Conservation (phyloP, 495 filamentous ascomycete genomes). For the Recurvomyces mirabilis region DNA sequence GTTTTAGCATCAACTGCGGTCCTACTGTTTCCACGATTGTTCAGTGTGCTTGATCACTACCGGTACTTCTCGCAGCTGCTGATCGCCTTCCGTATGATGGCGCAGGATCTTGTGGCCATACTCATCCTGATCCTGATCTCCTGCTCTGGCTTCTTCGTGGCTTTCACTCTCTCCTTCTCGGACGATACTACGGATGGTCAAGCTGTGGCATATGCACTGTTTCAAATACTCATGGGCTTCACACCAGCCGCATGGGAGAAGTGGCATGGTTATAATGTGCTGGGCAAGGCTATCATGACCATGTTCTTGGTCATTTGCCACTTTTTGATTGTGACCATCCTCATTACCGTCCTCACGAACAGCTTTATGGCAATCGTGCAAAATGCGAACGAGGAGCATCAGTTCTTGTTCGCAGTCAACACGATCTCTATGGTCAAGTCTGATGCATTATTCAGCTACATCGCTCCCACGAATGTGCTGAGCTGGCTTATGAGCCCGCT, state of each 20-base stretch:
- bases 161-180: slow-evolving; percentile 72
- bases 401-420: slow-evolving; percentile 89
- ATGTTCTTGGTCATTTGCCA: slow-evolving; percentile 87
- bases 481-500: slow-evolving; percentile 77
- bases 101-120: slow-evolving; percentile 71
- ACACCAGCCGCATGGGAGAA: slow-evolving; percentile 61
- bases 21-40: slow-evolving; percentile 77
- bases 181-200: slow-evolving; percentile 49
- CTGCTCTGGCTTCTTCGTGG: slow-evolving; percentile 89
- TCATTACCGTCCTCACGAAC: slow-evolving; percentile 87
- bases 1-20: slow-evolving; percentile 81
- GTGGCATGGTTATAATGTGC: slow-evolving; percentile 66
- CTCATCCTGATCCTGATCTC: slow-evolving; percentile 70
- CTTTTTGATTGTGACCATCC: slow-evolving; percentile 84
- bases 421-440: slow-evolving; percentile 95
- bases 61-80: slow-evolving; percentile 89
- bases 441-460: slow-evolving; percentile 82
- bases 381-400: slow-evolving; percentile 85
- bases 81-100: slow-evolving; percentile 88
- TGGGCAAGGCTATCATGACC: slow-evolving; percentile 63
- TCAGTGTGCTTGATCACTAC: slow-evolving; percentile 85
- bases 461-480: slow-evolving; percentile 78
- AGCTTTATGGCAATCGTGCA: slow-evolving; percentile 89
- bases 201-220: slow-evolving; percentile 71
- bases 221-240: slow-evolving; percentile 87